Evolutionary conservation across 2,329 filamentous ascomycete species (phyloP), one percentile per base, ranked within the genome.

Genomic region (Neofusicoccum laricinum): DNA sequence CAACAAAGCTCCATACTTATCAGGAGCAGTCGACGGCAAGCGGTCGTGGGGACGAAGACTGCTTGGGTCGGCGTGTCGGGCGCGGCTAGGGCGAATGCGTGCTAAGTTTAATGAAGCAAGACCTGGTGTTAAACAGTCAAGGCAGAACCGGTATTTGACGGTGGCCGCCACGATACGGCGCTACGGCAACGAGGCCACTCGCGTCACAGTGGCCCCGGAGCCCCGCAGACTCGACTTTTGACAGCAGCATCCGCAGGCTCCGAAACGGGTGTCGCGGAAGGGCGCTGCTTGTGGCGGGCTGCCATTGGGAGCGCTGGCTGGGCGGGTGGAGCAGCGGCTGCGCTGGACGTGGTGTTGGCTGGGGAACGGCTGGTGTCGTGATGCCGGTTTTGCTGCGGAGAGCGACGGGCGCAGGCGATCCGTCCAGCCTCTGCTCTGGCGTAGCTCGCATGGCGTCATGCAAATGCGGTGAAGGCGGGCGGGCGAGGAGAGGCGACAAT

Each of bases 131-230:
- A 30, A 19, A 14, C 8, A 46, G 21, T 32, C 38, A n/a, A 45
- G 30, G 36, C 55, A 11, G 41, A 46, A 21, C n/a, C 41, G 41
- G 55, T 36, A 46, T 11, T 36, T 15, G 53, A 32, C 38, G 32
- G 51, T 43, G 19, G 36, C 51, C 14, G 38, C 19, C 21, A 57
- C 21, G 53, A 15, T 17, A 32, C 38, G 53, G 53, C 53, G 25
- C 53, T 19, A 38, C 55, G 55, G 55, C 41, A 58, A 58, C 53
- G 15, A 32, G 55, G 41, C 55, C 55, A 59, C 55, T 12, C 17
- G 40, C 55, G 55, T 59, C 55, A 59, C 55, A 15, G 40, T 36
- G 55, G 34, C 25, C 8, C 15, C 41, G 14, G 55, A n/a, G 55
- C 25, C 55, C 55, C 40, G 41, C 55, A 59, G 40, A 36, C 38